phyloP scores from a whole-genome alignment of 768 basidiomycete genomes.

The Clitopilus passeckerianus region DNA sequence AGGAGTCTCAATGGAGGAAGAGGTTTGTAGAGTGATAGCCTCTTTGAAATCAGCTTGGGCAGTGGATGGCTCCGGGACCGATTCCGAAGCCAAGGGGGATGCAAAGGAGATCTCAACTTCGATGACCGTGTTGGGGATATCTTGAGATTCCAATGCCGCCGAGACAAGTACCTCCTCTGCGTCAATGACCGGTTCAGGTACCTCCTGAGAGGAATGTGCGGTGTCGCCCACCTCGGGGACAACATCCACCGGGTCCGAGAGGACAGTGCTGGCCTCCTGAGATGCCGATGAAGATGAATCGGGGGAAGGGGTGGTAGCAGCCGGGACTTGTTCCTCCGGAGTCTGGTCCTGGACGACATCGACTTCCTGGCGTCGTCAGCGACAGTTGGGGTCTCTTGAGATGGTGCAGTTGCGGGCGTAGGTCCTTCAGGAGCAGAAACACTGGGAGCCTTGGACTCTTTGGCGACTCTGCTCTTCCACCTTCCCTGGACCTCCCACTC shows the following conservation, averaged over 20 bases:
- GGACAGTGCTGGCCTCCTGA: neutral
- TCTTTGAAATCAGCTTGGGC: neutral
- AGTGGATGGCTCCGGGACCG: neutral
- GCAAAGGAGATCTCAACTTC: neutral
- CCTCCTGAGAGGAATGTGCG: neutral
- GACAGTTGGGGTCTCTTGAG: neutral
- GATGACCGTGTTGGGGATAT: neutral
- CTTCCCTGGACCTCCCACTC: slow-evolving; percentile 43
- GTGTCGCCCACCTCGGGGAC: neutral
- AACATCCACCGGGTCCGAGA: neutral
- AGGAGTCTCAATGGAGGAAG: neutral
- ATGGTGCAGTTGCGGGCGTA: neutral
- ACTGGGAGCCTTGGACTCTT: slow-evolving; percentile 13
- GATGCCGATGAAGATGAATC: neutral
- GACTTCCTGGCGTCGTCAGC: neutral
- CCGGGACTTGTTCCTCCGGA: neutral
- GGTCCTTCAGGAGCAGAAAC: neutral
- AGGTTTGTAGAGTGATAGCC: neutral
- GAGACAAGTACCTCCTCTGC: neutral
- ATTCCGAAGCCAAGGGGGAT: neutral
- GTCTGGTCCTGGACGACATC: neutral
- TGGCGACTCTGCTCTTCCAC: slow-evolving; percentile 23
- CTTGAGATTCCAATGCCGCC: neutral
- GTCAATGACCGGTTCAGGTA: neutral
- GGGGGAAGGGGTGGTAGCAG: neutral